Evolutionary conservation across 208 protist genomes (phyloP).

Genomic region (Polymyxa betae): DNA sequence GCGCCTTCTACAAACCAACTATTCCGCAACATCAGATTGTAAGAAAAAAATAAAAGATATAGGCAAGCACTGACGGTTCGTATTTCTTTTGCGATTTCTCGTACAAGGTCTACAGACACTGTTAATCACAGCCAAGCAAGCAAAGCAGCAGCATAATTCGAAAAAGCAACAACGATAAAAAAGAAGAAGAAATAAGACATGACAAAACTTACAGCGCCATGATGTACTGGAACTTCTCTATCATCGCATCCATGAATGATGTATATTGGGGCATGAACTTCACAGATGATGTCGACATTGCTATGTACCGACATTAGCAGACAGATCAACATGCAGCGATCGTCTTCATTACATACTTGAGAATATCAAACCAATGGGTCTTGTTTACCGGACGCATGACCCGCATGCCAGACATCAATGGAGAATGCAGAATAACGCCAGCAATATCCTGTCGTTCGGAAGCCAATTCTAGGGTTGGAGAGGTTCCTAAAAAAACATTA

Average conservation of each 20-base stretch:
- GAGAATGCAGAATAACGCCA: slow-evolving; percentile 56
- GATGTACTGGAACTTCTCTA: neutral
- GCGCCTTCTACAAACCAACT: slow-evolving; percentile 55
- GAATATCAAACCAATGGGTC: slow-evolving; percentile 54
- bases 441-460: neutral
- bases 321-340: neutral
- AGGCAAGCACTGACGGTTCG: neutral
- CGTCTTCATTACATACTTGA: slow-evolving; percentile 6
- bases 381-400: slow-evolving; percentile 44
- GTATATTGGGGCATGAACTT: neutral
- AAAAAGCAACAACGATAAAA: neutral
- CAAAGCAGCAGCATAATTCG: neutral
- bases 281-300: neutral
- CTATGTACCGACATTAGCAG: neutral
- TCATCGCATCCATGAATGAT: slow-evolving; percentile 12
- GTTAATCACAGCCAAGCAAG: neutral
- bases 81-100: slow-evolving; percentile 35
- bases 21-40: neutral
- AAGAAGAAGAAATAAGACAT: neutral
- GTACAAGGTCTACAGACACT: slow-evolving; percentile 8
- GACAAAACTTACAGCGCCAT: neutral
- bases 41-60: neutral
- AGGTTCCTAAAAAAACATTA: neutral
- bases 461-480: neutral
- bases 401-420: slow-evolving; percentile 28